A percentile compares a stretch with the other conserved stretches of the same genome.
Conservation (phyloP, 1,284 basidiomycete genomes). For the Apiotrichum laibachii region DNA sequence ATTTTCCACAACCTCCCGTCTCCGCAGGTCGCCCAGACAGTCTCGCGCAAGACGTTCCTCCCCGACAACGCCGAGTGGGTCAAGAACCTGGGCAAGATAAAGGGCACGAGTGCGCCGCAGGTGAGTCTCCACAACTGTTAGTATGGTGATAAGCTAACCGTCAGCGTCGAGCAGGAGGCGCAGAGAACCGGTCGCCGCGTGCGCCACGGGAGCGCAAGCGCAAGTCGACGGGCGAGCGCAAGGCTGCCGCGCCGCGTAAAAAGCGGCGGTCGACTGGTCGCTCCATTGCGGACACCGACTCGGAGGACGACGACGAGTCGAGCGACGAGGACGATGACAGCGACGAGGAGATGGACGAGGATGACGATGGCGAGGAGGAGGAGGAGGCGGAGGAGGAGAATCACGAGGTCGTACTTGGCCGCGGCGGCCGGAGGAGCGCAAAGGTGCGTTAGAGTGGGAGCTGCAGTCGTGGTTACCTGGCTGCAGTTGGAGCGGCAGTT, state of each 20-base stretch:
- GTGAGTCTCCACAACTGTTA: too few relatives aligned
- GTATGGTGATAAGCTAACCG: too few relatives aligned
- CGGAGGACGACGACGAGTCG: background rate
- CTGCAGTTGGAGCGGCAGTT: too few relatives aligned
- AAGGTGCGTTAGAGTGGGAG: too few relatives aligned
- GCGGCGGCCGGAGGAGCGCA: conserved; percentile 42
- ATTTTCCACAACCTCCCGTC: conserved; percentile 59
- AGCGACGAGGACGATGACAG: conserved; percentile 12
- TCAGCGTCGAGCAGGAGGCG: background rate
- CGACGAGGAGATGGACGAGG: conserved; percentile 15
- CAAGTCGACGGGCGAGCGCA: background rate
- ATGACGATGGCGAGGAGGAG: conserved; percentile 28
- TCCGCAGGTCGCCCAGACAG: conserved; percentile 26
- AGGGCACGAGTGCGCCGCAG: conserved; percentile 4
- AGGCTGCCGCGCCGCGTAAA: conserved; percentile 11
- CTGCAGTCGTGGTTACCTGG: too few relatives aligned
- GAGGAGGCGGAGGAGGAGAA: conserved; percentile 23
- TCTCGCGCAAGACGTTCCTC: conserved; percentile 20
- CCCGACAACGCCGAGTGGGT: conserved; percentile 24
- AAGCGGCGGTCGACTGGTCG: conserved; percentile 9
- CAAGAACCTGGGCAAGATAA: conserved; percentile 22
- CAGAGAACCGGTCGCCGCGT: background rate
- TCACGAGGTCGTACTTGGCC: conserved; percentile 32
- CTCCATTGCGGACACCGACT: background rate
- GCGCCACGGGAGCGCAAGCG: background rate